Evolutionary conservation across 2,329 filamentous ascomycete genomes (phyloP).

Genomic region (Zalaria obscura): DNA sequence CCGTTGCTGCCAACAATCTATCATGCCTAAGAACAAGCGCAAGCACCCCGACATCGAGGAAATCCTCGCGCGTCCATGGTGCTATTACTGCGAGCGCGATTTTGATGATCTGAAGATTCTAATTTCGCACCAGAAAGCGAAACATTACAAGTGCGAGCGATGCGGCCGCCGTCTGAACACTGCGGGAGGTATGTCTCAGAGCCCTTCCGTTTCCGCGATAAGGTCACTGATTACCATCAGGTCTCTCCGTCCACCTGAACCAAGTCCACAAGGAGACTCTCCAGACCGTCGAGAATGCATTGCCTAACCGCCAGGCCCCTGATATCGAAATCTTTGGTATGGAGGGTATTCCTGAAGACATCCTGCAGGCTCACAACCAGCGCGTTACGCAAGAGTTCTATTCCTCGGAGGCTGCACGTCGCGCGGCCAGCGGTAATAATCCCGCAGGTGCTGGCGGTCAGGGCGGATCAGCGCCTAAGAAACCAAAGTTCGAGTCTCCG

Average conservation of each 20-base stretch:
- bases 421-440: slow-evolving; percentile 75
- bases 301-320: slow-evolving; percentile 70
- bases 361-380: slow-evolving; percentile 71
- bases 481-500: slow-evolving; percentile 56
- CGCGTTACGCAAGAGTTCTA: slow-evolving; percentile 77
- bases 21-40: slow-evolving; percentile 84
- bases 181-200: slow-evolving; percentile 60
- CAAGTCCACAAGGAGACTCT: slow-evolving; percentile 96
- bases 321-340: slow-evolving; percentile 97
- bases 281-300: slow-evolving; percentile 76
- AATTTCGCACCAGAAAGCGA: slow-evolving; percentile 96
- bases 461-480: slow-evolving; percentile 36
- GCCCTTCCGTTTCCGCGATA: neutral
- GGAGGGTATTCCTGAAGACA: slow-evolving; percentile 85
- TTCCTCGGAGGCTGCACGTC: slow-evolving; percentile 69
- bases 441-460: slow-evolving; percentile 50
- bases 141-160: slow-evolving; percentile 94
- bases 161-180: slow-evolving; percentile 84
- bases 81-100: slow-evolving; percentile 98
- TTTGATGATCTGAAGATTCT: slow-evolving; percentile 96
- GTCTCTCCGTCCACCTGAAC: slow-evolving; percentile 91
- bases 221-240: slow-evolving; percentile 29
- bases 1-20: slow-evolving; percentile 1
- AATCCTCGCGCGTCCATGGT: slow-evolving; percentile 78
- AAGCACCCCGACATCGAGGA: slow-evolving; percentile 78